Evolutionary conservation across 805 yeast species (phyloP), one percentile per base, ranked within the genome.

Genomic region (Teunomyces funiuensis): DNA sequence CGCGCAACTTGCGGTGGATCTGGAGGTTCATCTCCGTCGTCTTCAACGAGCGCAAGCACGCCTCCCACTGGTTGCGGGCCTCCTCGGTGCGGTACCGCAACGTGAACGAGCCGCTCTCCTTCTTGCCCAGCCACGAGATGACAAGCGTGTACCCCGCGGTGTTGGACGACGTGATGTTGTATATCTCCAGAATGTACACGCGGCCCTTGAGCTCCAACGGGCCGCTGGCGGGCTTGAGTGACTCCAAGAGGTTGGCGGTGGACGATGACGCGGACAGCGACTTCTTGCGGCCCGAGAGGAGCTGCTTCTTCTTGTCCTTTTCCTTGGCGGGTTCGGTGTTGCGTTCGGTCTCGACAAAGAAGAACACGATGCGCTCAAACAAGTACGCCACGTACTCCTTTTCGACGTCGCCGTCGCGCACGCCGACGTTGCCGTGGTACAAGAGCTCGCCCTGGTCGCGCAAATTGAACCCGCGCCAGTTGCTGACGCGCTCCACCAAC

Each of bases 381-480:
- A 93, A 71, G 54, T 88, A 93, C 15, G 95, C 89, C 55, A 85
- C 85, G 60, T 88, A 91, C 53, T 90, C 97, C 41, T 85, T 80
- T 58, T 91, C 97, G 40, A 76, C 74, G 25, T 82, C 84, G 27
- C 74, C 73, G 51, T 85, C 93, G 47, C 75, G 76, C 18, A 83
- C 85, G 8, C 80, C 77, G 25, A 86, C 89, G 28, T 72, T 69
- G 43, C 88, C 91, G 53, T 81, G 84, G 56, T 81, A 81, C 41
- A 90, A 65, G 44, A 93, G 74, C 44, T 88, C 95, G 18, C 99
- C 99, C 60, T 88, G 87, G 49, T 82, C 83, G 41, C 73, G 73
- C 33, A 85, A 69, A 44, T 82, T 81, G 58, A 88, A 88, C 16
- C 97, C 97, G 52, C 88, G 81, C 99, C 99, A 93, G 64, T 90